Percentiles rank a stretch among this genome's conserved stretches.
phyloP scores from a whole-genome alignment of 768 basidiomycete genomes.

The Boletus fagicola region DNA sequence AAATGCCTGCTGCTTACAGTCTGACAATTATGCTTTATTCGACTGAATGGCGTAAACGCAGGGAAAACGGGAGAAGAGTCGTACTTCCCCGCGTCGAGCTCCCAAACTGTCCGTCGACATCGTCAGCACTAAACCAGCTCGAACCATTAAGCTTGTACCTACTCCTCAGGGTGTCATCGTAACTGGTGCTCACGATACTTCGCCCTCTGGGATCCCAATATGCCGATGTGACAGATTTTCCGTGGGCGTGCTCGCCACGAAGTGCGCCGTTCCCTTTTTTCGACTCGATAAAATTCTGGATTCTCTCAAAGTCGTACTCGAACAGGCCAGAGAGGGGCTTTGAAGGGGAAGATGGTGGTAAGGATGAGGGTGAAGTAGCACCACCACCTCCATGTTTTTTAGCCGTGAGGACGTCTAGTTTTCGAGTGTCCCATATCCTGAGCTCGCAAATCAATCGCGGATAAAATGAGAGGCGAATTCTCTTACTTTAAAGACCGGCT shows the following conservation, averaged over 20 bases:
- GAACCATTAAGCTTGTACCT: slow-evolving; percentile 26
- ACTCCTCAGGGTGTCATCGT: slow-evolving; percentile 77
- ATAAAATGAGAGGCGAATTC: not conserved
- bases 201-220: slow-evolving; percentile 85
- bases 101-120: slow-evolving; percentile 60
- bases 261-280: slow-evolving; percentile 52
- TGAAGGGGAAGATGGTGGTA: slow-evolving; percentile 26
- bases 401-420: slow-evolving; percentile 47
- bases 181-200: slow-evolving; percentile 78
- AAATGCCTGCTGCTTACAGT: slow-evolving; percentile 49
- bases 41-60: slow-evolving; percentile 60
- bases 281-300: slow-evolving; percentile 51
- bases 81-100: slow-evolving; percentile 54
- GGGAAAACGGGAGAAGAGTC: slow-evolving; percentile 50
- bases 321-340: slow-evolving; percentile 14
- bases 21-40: slow-evolving; percentile 73
- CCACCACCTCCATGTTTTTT: slow-evolving; percentile 15
- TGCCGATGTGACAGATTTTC: slow-evolving; percentile 77
- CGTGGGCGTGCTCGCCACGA: slow-evolving; percentile 65
- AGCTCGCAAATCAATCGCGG: not conserved
- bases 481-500: slow-evolving; percentile 66
- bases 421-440: slow-evolving; percentile 82
- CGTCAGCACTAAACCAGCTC: slow-evolving; percentile 9
- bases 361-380: slow-evolving; percentile 25
- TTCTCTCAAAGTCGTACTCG: slow-evolving; percentile 39